phyloP scores from a whole-genome alignment of 805 yeast genomes.

The Candida dajiaensis region DNA sequence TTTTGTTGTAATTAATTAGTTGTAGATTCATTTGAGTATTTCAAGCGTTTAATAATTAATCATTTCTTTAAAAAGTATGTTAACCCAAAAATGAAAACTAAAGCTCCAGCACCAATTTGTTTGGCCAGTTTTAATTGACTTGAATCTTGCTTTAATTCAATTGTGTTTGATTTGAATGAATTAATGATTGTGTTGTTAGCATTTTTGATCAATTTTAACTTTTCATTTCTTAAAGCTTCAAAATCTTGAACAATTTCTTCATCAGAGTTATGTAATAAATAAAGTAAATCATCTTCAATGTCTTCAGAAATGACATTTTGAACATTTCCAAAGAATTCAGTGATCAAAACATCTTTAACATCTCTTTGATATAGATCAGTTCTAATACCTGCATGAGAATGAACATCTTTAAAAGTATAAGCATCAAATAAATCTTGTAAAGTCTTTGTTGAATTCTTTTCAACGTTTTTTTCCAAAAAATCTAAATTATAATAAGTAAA shows the following conservation, averaged over 20 bases:
- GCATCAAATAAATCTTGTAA: constrained; percentile 80
- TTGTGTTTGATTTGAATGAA: constrained; percentile 13
- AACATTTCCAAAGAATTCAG: constrained; percentile 93
- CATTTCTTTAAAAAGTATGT: constrained; percentile 1
- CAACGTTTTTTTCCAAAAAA: constrained; percentile 67
- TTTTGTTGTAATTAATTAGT: background rate
- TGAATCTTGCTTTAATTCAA: constrained; percentile 5
- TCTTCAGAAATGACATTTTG: constrained; percentile 70
- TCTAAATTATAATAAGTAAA: constrained; percentile 91
- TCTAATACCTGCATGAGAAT: constrained; percentile 90
- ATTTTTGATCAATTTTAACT: constrained; percentile 1
- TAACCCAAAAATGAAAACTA: constrained; percentile 1
- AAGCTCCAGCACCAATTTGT: constrained; percentile 3
- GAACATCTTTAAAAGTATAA: constrained; percentile 79
- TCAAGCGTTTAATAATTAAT: background rate
- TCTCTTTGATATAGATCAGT: constrained; percentile 71
- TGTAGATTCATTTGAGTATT: background rate
- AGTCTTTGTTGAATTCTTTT: constrained; percentile 67
- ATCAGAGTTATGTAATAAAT: constrained; percentile 15
- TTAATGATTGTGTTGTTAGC: constrained; percentile 14
- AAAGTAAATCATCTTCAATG: constrained; percentile 41
- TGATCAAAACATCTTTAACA: constrained; percentile 62
- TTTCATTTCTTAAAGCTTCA: background rate
- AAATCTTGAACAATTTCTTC: background rate
- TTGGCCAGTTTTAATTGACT: background rate